Evolutionary conservation across 2,329 filamentous ascomycete genomes (phyloP), one percentile per base, ranked within the genome.

Genomic region (Colletotrichum liaoningense): DNA sequence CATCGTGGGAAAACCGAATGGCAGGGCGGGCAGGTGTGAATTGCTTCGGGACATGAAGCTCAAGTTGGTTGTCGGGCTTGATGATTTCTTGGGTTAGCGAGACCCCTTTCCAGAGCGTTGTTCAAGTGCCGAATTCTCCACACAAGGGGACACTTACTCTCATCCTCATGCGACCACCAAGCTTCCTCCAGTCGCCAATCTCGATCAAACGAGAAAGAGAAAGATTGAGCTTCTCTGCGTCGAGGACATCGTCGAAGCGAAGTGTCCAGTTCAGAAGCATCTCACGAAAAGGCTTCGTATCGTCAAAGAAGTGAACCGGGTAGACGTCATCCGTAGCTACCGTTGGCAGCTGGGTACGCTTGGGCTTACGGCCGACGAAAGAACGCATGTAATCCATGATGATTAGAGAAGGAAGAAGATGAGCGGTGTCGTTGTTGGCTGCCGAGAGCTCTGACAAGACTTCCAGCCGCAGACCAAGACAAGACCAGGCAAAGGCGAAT

Each of bases 221-320:
- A 5, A 56, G 66, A 2, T 79, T 77, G 1, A 88, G 79, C 57
- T 79, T 84, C 0, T 82, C 75, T 0, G 81, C 75, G 68, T 88
- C 85, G 4, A 88, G 80, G 1, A 87, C 84, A 70, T 86, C 83
- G 71, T 88, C 83, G 75, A 88, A 88, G 4, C 79, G 78, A 35
- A 87, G 78, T 0, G 81, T 81, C 78, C 79, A 82, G 26, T 76
- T 77, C 1, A 84, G 35, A 4, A 81, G 65, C 54, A 82, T 78
- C 11, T 73, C 67, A 1, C 78, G 77, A 35, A 78, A 74, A 0
- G 71, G 58, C 16, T 76, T 66, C 0, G 77, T 77, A 14, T 80
- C 79, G 69, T 84, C 82, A 11, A 82, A 78, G 54, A 78, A 76
- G 74, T 81, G 79, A 14, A 82, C 72, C 1, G 82, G 81, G 7